phyloP scores from a whole-genome alignment of 257 asterid genomes.

The Osmanthus fragrans region DNA sequence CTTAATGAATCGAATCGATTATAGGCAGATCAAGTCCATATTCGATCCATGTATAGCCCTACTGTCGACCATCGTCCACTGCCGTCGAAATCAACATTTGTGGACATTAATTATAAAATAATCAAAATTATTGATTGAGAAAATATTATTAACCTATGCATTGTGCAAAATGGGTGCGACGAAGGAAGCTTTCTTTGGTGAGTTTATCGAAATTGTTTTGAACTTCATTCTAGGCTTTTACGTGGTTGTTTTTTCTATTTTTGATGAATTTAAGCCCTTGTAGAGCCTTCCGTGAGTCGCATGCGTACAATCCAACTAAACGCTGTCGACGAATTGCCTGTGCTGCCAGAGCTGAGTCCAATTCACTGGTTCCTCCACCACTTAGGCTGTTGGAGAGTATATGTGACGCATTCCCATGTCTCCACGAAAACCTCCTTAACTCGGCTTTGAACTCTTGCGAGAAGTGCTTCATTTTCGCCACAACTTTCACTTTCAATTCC shows the following conservation, averaged over 20 bases:
- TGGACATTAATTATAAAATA: too few species aligned
- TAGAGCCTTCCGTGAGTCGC: conserved; percentile 87
- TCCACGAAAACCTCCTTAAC: conserved; percentile 68
- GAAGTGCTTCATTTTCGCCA: conserved; percentile 80
- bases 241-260: conserved; percentile 56
- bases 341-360: conserved; percentile 67
- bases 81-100: too few species aligned
- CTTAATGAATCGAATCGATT: too few species aligned
- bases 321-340: conserved; percentile 91
- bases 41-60: too few species aligned
- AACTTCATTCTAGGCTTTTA: conserved; percentile 82
- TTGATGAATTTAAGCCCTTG: conserved; percentile 82
- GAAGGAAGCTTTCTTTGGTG: conserved; percentile 73
- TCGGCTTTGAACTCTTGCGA: conserved; percentile 74
- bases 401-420: conserved; percentile 63
- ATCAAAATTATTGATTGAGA: too few species aligned
- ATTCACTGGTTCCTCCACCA: conserved; percentile 37
- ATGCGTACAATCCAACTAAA: conserved; percentile 95
- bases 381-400: conserved; percentile 44
- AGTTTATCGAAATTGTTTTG: conserved; percentile 61
- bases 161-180: conserved; percentile 80
- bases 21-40: too few species aligned
- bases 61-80: too few species aligned
- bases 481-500: conserved; percentile 82
- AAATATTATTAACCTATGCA: conserved; percentile 68